phyloP scores from a whole-genome alignment of 2,329 filamentous ascomycete species.

The Monilinia fructigena region DNA sequence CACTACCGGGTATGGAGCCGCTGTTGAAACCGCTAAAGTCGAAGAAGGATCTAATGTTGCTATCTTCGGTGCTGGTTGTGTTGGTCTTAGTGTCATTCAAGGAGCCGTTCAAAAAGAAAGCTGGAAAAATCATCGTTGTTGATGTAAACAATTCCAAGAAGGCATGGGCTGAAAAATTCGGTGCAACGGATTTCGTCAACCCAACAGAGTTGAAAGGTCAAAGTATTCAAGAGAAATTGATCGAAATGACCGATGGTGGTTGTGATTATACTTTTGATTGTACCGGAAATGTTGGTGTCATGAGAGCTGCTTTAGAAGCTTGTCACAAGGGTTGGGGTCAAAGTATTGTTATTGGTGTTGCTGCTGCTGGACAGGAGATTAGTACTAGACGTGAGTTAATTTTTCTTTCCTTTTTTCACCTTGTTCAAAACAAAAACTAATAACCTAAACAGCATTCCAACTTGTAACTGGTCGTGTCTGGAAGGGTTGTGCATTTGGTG shows the following conservation, averaged over 20 bases:
- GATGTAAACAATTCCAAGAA: constrained; percentile 89
- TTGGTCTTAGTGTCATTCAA: constrained; percentile 92
- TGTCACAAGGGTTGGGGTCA: constrained; percentile 99
- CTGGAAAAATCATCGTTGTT: constrained; percentile 57
- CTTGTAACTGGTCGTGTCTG: constrained; percentile 96
- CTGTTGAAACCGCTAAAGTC: constrained; percentile 86
- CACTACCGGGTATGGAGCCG: constrained; percentile 96
- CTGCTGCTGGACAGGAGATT: constrained; percentile 94
- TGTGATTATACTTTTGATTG: constrained; percentile 99
- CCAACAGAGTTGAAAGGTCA: constrained; percentile 74
- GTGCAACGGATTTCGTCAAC: constrained; percentile 96
- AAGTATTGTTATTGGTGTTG: constrained; percentile 96
- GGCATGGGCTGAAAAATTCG: constrained; percentile 90
- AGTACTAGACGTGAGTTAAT: constrained; percentile 78
- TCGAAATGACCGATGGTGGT: constrained; percentile 97
- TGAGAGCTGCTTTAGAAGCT: constrained; percentile 92
- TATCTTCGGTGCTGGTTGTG: constrained; percentile 93
- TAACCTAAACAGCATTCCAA: constrained; percentile 73
- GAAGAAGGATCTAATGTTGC: constrained; percentile 88
- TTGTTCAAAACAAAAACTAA: background rate
- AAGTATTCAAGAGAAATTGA: constrained; percentile 85
- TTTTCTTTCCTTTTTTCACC: constrained; percentile 1
- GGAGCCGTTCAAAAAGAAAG: constrained; percentile 65
- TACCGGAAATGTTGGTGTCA: constrained; percentile 94
- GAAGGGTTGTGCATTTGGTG: constrained; percentile 97